Evolutionary conservation across 768 basidiomycete species (phyloP).

Genomic region (Mycena belliarum): DNA sequence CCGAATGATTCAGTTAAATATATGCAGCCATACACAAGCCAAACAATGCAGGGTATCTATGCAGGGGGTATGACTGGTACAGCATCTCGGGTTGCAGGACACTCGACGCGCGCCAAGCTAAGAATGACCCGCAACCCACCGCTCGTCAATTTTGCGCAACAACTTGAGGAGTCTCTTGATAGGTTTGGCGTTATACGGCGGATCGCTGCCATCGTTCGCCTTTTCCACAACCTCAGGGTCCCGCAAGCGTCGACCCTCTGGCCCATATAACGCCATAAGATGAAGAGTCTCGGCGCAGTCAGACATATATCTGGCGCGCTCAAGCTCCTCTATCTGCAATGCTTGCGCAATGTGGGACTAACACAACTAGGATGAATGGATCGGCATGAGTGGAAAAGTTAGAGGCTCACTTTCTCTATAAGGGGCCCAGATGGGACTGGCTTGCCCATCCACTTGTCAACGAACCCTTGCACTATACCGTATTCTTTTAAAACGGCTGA

Average conservation of each 20-base stretch:
- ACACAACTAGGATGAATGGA: neutral
- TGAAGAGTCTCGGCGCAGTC: constrained; percentile 51
- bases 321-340: constrained; percentile 41
- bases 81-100: no score
- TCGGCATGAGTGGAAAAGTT: neutral
- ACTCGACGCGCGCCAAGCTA: no score
- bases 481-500: constrained; percentile 51
- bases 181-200: constrained; percentile 46
- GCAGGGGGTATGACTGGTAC: no score
- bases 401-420: constrained; percentile 49
- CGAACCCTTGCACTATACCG: constrained; percentile 49
- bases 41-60: no score
- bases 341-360: constrained; percentile 58
- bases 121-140: constrained; percentile 5
- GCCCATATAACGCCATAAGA: constrained; percentile 59
- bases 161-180: constrained; percentile 48
- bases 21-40: no score
- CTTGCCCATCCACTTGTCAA: constrained; percentile 46
- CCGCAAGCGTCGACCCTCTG: constrained; percentile 47
- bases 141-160: constrained; percentile 48
- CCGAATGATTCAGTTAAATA: no score
- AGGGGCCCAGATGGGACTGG: constrained; percentile 40
- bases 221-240: constrained; percentile 52
- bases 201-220: constrained; percentile 46
- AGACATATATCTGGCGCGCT: constrained; percentile 39